Evolutionary conservation across 75 land plant genomes (phyloP).

Genomic region (Ceratopteris richardii): DNA sequence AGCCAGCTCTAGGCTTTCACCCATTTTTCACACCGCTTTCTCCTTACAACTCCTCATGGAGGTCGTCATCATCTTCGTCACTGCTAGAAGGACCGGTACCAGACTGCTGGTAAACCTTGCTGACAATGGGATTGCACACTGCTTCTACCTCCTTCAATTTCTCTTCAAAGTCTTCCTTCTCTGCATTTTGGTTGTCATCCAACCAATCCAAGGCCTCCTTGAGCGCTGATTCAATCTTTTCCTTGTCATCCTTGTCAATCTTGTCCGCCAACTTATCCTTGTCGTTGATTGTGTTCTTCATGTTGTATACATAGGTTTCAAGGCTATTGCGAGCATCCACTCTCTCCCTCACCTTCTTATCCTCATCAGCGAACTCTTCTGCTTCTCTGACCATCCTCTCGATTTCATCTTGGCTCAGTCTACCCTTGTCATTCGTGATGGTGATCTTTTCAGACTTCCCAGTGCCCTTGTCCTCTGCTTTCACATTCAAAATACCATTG

Average conservation of each 20-base stretch:
- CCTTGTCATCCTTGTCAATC: constrained; percentile 57
- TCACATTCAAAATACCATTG: constrained; percentile 56
- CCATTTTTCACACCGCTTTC: too few relatives aligned
- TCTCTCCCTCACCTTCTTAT: constrained; percentile 67
- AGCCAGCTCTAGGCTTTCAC: too few relatives aligned
- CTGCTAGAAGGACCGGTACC: constrained; percentile 32
- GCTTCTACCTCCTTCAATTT: constrained; percentile 68
- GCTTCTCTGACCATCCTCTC: constrained; percentile 55
- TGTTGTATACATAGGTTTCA: constrained; percentile 71
- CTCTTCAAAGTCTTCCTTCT: constrained; percentile 73
- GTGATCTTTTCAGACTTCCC: constrained; percentile 52
- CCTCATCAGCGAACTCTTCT: constrained; percentile 65
- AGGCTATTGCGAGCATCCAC: constrained; percentile 66
- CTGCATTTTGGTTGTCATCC: constrained; percentile 68
- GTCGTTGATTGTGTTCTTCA: constrained; percentile 47
- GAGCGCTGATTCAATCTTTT: constrained; percentile 49
- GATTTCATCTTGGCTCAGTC: constrained; percentile 53
- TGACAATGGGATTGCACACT: constrained; percentile 26
- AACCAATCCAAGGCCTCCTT: constrained; percentile 67
- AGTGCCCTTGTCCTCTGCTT: constrained; percentile 58
- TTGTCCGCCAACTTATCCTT: constrained; percentile 49
- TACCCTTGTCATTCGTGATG: constrained; percentile 60
- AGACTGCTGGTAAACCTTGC: constrained; percentile 32
- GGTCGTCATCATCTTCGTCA: constrained; percentile 44
- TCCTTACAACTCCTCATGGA: constrained; percentile 49